Conservation (phyloP, 1,284 basidiomycete genomes). For the Moniliella sp. region DNA sequence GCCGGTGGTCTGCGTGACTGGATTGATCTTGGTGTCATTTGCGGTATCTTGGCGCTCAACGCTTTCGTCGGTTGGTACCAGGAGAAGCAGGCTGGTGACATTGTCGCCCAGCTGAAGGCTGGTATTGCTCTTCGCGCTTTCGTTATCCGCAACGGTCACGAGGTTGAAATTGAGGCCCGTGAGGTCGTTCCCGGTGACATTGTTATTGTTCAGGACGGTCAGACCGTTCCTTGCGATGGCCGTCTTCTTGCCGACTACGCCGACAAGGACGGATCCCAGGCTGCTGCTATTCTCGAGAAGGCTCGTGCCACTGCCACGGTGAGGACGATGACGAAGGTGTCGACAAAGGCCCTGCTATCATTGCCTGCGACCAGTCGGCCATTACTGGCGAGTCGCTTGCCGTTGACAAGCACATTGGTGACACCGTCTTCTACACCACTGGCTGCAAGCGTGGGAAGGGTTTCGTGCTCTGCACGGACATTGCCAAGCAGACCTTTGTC, state of each 20-base stretch:
- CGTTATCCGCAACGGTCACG: constrained; percentile 39
- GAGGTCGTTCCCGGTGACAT: constrained; percentile 44
- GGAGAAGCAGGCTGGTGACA: constrained; percentile 41
- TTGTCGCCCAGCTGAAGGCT: constrained; percentile 42
- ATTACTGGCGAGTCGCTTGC: constrained; percentile 43
- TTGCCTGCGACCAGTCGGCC: constrained; percentile 40
- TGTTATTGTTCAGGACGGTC: constrained; percentile 37
- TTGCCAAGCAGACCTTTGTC: constrained; percentile 39
- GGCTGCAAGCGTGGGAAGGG: constrained; percentile 41
- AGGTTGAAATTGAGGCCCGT: constrained; percentile 40
- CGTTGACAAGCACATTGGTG: constrained; percentile 42
- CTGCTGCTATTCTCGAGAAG: constrained; percentile 27
- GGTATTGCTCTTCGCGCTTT: constrained; percentile 40
- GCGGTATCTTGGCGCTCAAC: constrained; percentile 36
- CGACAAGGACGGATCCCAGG: constrained; percentile 30
- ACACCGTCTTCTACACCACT: constrained; percentile 38
- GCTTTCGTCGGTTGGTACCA: constrained; percentile 43
- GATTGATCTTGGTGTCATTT: constrained; percentile 42
- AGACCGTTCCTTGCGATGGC: constrained; percentile 41
- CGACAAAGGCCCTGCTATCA: constrained; percentile 39
- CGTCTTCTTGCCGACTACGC: constrained; percentile 39
- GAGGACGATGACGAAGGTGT: constrained; percentile 34
- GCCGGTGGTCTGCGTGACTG: constrained; percentile 36
- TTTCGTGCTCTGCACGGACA: constrained; percentile 38
- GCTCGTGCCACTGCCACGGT: constrained; percentile 19